Evolutionary conservation across 306 rosid species (phyloP), one percentile per base, ranked within the genome.

Genomic region (Begonia loranthoides): DNA sequence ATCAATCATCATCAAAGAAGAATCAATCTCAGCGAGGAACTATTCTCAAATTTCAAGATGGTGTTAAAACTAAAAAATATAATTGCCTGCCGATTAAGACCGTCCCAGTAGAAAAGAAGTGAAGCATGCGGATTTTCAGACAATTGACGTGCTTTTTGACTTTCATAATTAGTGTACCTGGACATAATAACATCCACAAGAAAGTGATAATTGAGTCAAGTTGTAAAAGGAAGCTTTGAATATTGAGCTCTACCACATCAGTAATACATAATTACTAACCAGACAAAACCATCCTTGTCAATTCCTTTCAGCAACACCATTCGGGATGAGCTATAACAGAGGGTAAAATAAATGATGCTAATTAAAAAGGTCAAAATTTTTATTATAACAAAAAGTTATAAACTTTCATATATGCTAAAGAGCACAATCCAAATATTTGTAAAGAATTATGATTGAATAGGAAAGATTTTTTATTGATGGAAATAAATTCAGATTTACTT

Each of bases 101-200:
- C 82, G 39, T 80, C 94, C 99, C 99, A 92, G 45, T 64, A 76
- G 79, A 92, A 92, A 61, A 86, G 88, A 73, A 92, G 80, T 12
- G 96, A 65, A 45, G 96, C 99, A 49, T 60, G 76, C 34, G 99
- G 80, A 80, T 86, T 90, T 75, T 80, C 84, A 52, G 77, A 73
- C 71, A 92, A 76, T 15, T 83, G 79, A 45, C 24, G 70, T 15
- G 75, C 94, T 78, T 92, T 92, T 60, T 1, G 83, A 81, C 96
- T 92, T 61, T 73, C 96, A 73, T 83, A 86, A 71, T 92, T 92
- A 47, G 94, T 92, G 70, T 72, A 83, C 99, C 99, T 92, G 73
- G 39, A 69, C 46, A 74, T 60, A 41, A 55, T 13, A 52, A 68
- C 36, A 43, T 49, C 59, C 50, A 59, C 21, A 44, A 63, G 43